phyloP scores from a whole-genome alignment of 495 filamentous ascomycete species.

The Echria macrotheca region DNA sequence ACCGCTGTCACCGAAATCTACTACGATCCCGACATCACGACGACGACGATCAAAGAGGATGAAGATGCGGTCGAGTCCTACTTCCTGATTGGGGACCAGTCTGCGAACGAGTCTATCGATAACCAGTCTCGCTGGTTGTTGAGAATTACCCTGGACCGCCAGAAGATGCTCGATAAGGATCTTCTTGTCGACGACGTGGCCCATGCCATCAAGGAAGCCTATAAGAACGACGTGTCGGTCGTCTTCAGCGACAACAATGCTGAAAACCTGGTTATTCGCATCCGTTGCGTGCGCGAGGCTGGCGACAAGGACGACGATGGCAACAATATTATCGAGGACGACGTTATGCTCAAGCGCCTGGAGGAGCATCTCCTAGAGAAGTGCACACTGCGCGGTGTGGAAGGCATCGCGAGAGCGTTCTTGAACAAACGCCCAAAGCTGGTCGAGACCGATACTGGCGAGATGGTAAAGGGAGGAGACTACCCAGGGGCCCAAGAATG shows the following conservation, averaged over 20 bases:
- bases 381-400: constrained; percentile 82
- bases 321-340: constrained; percentile 74
- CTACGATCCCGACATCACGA: constrained; percentile 87
- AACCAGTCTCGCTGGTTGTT: constrained; percentile 91
- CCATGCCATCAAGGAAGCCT: constrained; percentile 78
- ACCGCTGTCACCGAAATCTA: constrained; percentile 91
- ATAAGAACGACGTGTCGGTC: constrained; percentile 79
- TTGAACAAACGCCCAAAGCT: constrained; percentile 74
- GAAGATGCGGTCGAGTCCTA: constrained; percentile 93
- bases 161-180: constrained; percentile 91
- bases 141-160: constrained; percentile 86
- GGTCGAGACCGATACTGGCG: constrained; percentile 56
- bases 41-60: constrained; percentile 81
- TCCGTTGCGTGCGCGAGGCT: constrained; percentile 68
- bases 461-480: constrained; percentile 61
- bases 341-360: constrained; percentile 82
- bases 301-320: constrained; percentile 72
- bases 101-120: constrained; percentile 69
- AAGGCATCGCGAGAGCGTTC: constrained; percentile 84
- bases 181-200: constrained; percentile 90
- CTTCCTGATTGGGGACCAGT: constrained; percentile 79
- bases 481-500: constrained; percentile 68
- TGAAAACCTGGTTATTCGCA: constrained; percentile 88
- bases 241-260: constrained; percentile 99
- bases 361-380: constrained; percentile 87